A percentile compares a stretch with the other conserved stretches of the same genome.
Evolutionary conservation across 768 basidiomycete genomes (phyloP).

Genomic region (Pleurotus tuoliensis): DNA sequence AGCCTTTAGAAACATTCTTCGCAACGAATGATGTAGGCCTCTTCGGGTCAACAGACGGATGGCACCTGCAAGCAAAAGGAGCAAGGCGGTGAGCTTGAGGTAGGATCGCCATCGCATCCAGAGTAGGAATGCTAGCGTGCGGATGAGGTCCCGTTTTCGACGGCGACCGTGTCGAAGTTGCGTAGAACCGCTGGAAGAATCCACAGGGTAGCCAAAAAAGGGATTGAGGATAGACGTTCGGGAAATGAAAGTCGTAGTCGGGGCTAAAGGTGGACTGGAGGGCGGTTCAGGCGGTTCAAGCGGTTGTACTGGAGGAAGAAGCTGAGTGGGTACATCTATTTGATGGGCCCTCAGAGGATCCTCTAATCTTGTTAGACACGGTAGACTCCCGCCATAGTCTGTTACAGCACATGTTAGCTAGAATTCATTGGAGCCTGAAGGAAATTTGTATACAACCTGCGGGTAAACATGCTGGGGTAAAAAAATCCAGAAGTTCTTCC

Average conservation of each 20-base stretch:
- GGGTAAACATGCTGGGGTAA: conserved; percentile 50
- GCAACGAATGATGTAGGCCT: conserved; percentile 2
- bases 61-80: conserved; percentile 25
- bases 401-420: conserved; percentile 12
- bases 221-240: conserved; percentile 65
- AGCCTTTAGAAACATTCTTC: background rate
- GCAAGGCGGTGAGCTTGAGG: conserved; percentile 30
- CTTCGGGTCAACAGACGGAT: conserved; percentile 23
- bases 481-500: conserved; percentile 51
- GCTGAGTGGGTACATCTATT: background rate
- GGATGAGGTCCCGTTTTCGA: conserved; percentile 63
- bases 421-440: conserved; percentile 6
- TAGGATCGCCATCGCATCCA: conserved; percentile 62
- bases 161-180: conserved; percentile 57
- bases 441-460: conserved; percentile 38
- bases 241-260: conserved; percentile 32
- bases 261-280: conserved; percentile 13
- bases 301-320: conserved; percentile 5
- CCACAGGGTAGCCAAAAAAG: conserved; percentile 70
- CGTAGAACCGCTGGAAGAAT: conserved; percentile 30
- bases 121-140: conserved; percentile 59
- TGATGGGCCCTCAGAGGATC: conserved; percentile 39
- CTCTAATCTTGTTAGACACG: conserved; percentile 43
- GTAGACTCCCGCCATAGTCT: conserved; percentile 70
- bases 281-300: conserved; percentile 12